Base-by-base conservation (phyloP, 805 yeast species). In the Starmerella apis region DNA sequence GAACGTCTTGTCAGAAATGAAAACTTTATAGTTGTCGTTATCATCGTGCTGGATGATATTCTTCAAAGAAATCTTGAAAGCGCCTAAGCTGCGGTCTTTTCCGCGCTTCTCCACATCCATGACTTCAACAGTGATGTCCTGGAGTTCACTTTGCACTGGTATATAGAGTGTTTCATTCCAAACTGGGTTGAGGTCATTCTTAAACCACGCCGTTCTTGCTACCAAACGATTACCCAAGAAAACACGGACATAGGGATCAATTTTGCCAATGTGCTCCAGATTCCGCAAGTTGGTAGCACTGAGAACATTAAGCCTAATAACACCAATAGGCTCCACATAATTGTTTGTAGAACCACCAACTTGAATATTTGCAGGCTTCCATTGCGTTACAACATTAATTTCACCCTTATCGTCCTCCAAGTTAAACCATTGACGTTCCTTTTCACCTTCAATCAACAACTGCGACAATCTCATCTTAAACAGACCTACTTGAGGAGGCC, bases 261-360 rank as follows among this genome's bases (percentile, higher is more conserved):
- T 79, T 60, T 80, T 85, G 53, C 97, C 97, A 52, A 92, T 73
- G 49, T 78, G 82, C 65, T 90, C 96, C 67, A 88, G 73, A 66
- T 92, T 90, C 52, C 83, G 76, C 61, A 92, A 75, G 53, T 79
- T 82, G 50, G 74, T 76, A 38, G 94, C 96, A 53, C 74, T 75
- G 57, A 76, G 77, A 53, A 92, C 66, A 45, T 64, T 60, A 51
- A 92, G 72, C 62, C 96, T 79, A 5, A 88, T 74, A 30, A 83
- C 90, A 63, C 99, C 98, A 63, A 90, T 81, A 45, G 98, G 98
- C 51, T 86, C 86, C n/a, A 86, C 78, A 68, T 87, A 90, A 46
- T 90, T 92, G 58, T 81, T 78, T 53, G 86, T 85, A 35, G 79
- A 67, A 16, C 82, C 83, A 47, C 80, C 78, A 10, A 50, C 38